Conservation (phyloP, 2,329 filamentous ascomycete species). For the Pseudopyricularia javanii region DNA sequence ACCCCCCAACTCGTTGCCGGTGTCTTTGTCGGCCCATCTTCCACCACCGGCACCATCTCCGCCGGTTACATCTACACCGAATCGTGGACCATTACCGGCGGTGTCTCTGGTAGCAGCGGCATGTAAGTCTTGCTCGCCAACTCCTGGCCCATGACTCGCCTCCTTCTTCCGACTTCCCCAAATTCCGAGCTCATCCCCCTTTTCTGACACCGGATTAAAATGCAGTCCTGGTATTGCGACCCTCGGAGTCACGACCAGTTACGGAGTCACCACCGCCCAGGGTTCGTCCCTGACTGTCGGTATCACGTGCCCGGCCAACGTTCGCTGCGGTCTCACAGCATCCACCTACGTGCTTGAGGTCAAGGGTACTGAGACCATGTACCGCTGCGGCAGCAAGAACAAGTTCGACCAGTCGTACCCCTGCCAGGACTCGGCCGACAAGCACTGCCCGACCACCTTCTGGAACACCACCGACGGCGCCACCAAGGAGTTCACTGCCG, state of each 20-base stretch:
- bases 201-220: too few relatives aligned
- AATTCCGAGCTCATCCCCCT: too few relatives aligned
- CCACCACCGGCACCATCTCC: neutral
- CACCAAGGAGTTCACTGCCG: conserved; percentile 1
- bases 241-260: neutral
- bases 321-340: conserved; percentile 5
- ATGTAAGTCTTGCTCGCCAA: too few relatives aligned
- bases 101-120: neutral
- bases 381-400: neutral
- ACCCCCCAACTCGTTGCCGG: neutral
- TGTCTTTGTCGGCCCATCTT: neutral
- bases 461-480: neutral
- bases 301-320: conserved; percentile 2
- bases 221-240: neutral
- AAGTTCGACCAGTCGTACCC: neutral
- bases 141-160: too few relatives aligned
- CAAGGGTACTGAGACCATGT: neutral
- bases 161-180: too few relatives aligned
- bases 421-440: neutral
- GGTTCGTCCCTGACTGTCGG: neutral
- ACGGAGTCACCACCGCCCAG: neutral
- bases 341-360: conserved; percentile 1
- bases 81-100: neutral
- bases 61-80: neutral
- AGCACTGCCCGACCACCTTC: neutral